Conservation (phyloP, 2,329 filamentous ascomycete species). For the Aspergillus sp. region DNA sequence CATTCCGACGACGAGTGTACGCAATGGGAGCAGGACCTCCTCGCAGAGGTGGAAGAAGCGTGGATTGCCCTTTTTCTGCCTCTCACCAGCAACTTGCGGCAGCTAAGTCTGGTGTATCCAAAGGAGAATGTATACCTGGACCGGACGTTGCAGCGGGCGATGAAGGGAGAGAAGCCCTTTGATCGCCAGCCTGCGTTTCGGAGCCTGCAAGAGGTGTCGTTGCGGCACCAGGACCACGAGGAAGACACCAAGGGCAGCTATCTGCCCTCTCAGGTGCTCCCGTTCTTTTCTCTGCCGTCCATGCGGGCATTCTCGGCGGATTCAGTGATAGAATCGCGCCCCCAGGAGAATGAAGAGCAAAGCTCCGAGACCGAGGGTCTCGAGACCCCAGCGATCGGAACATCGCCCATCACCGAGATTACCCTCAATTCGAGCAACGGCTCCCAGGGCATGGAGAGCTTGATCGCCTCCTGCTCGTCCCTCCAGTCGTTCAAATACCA, state of each 20-base stretch:
- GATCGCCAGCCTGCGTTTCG: constrained; percentile 14
- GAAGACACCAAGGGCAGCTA: constrained; percentile 11
- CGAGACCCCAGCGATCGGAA: neutral
- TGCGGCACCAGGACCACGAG: constrained; percentile 11
- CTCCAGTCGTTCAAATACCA: constrained; percentile 31
- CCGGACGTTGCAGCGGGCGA: constrained; percentile 19
- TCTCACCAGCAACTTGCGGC: constrained; percentile 20
- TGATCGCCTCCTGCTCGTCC: constrained; percentile 21
- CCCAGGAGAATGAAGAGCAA: neutral
- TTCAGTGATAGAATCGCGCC: constrained; percentile 22
- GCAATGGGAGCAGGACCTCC: constrained; percentile 22
- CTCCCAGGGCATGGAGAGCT: constrained; percentile 20
- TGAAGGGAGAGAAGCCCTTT: constrained; percentile 18
- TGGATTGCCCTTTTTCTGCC: constrained; percentile 28
- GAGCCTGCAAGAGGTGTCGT: constrained; percentile 17
- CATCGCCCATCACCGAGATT: constrained; percentile 23
- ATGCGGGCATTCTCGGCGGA: constrained; percentile 22
- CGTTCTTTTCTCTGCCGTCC: constrained; percentile 25
- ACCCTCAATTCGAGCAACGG: constrained; percentile 25
- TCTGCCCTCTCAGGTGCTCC: constrained; percentile 16
- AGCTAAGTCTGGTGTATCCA: constrained; percentile 20
- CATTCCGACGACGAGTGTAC: constrained; percentile 18
- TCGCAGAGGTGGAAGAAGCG: constrained; percentile 20
- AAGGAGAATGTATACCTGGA: constrained; percentile 19
- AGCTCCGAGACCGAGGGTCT: neutral